Conservation (phyloP, 2,329 filamentous ascomycete species). For the Aspergillus phoenicis region DNA sequence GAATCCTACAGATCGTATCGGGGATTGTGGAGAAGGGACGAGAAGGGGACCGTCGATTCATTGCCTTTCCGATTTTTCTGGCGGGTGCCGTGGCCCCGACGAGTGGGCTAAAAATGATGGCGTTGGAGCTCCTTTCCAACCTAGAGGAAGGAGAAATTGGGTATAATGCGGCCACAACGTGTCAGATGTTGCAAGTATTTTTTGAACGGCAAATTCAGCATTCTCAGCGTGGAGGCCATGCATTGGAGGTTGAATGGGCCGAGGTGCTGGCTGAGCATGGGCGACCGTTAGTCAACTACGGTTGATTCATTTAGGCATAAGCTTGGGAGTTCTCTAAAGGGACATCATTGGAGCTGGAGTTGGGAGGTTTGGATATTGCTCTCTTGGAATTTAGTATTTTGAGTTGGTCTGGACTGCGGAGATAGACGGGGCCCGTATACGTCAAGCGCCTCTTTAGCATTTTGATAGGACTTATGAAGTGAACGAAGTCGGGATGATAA, state of each 20-base stretch:
- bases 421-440: not conserved
- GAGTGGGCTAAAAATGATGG: conserved; percentile 48
- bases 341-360: not conserved
- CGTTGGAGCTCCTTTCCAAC: conserved; percentile 52
- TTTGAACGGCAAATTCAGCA: conserved; percentile 52
- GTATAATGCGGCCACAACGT: conserved; percentile 49
- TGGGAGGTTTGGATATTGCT: not conserved
- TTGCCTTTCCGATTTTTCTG: conserved; percentile 59
- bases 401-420: not conserved
- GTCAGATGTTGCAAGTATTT: conserved; percentile 50
- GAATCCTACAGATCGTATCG: conserved; percentile 50
- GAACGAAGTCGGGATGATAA: not conserved
- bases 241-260: conserved; percentile 55
- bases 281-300: conserved; percentile 55
- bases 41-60: conserved; percentile 48
- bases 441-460: not conserved
- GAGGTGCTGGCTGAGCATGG: conserved; percentile 50
- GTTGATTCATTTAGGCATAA: conserved; percentile 36
- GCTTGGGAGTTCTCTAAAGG: not conserved
- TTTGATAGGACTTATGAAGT: not conserved
- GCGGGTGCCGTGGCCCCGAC: conserved; percentile 50
- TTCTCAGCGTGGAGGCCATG: conserved; percentile 42
- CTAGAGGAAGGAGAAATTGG: conserved; percentile 54
- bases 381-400: not conserved
- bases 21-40: conserved; percentile 40